Base-by-base conservation (phyloP, 2,329 filamentous ascomycete genomes). In the Phyllosticta citribraziliensis region DNA sequence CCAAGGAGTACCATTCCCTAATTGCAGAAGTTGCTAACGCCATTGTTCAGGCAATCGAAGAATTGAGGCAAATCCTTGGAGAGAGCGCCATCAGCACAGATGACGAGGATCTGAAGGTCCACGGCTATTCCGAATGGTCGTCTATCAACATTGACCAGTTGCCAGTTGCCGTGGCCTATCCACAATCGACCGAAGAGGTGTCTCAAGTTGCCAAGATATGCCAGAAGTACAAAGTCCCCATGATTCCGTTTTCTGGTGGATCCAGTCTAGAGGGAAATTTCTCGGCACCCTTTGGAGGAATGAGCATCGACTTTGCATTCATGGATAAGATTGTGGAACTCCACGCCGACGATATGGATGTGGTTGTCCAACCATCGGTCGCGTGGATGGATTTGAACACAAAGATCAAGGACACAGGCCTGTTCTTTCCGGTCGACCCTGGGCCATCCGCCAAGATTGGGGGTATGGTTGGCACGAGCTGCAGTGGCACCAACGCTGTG, bases 351-450 rank as follows among this genome's bases (percentile, higher is more conserved):
- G 92, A 96, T 71, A 91, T 96, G 88, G 92, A 97, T 67, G 81
- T 96, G 56, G 89, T 96, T 4, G 91, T 97, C 2, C 92, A 97
- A 72, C 92, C 92, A 2, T 89, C 88, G 6, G 87, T 97, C 10
- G 87, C 88, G n/a, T 97, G 91, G 91, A 91, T 95, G 82, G 85
- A 88, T 58, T 76, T 97, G 62, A 97, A 97, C 68, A 84, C 88
- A 65, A 80, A 85, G 56, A 85, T 88, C 68, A 84, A 88, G 73
- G 80, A 83, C 50, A 86, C 84, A 3, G 89, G 89, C 0, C 82
- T 97, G 1, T 96, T 96, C 76, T 95, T 96, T 70, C 92, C 92
- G 0, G 86, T 96, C 12, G 92, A 97, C 69, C 92, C 92, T 12
- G 89, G 89, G 71, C 87, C 87, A 47, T 76, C 74, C 22, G 88